Percentiles rank a stretch among this genome's conserved stretches.
Evolutionary conservation across 352 stramenopile species (phyloP).

Genomic region (Phytophthora gonapodyides): DNA sequence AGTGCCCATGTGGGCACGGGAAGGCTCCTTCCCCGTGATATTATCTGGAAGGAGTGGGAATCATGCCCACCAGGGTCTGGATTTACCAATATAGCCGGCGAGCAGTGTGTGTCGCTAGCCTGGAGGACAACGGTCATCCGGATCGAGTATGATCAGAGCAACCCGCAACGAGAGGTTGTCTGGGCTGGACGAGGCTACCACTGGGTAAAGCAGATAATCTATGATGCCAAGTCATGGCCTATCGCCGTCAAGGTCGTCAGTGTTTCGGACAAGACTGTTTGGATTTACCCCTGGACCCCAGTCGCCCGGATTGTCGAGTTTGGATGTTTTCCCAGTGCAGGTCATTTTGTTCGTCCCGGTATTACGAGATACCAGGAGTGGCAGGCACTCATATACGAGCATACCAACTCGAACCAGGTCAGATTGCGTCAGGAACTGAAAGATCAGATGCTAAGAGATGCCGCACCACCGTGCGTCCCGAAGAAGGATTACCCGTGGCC

Average conservation of each 20-base stretch:
- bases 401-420: not conserved
- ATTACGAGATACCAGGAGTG: not conserved
- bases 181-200: not conserved
- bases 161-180: not conserved
- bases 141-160: not conserved
- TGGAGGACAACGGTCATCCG: not conserved
- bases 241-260: not conserved
- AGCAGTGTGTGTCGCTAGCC: not conserved
- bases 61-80: not conserved
- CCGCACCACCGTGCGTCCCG: not conserved
- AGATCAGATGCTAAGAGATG: not conserved
- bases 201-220: not conserved
- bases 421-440: not conserved
- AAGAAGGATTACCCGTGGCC: not conserved
- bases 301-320: not conserved
- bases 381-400: slow-evolving; percentile 4
- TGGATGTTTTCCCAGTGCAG: not conserved
- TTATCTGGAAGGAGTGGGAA: not conserved
- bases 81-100: not conserved
- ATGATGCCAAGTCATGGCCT: not conserved
- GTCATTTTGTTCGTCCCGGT: not conserved
- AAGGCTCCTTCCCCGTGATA: not conserved
- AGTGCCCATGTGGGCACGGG: slow-evolving; percentile 9
- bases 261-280: not conserved
- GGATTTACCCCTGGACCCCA: not conserved